Conservation (phyloP, 192 early-diverging fungal genomes). For the Chytriomyces sp. region DNA sequence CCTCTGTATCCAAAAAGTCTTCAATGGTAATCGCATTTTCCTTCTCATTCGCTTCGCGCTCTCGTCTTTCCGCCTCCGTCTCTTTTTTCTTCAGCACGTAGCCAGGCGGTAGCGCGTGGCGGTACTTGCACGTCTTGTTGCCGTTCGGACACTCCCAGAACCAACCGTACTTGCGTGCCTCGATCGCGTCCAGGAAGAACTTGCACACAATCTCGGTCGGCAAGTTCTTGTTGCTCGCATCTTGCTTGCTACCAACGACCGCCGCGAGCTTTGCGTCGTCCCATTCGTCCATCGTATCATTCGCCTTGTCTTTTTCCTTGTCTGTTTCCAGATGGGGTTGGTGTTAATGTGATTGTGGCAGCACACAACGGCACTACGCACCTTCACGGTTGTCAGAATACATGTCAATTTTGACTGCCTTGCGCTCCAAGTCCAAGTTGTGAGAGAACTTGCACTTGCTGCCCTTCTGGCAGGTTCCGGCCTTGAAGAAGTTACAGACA, state of each 20-base stretch:
- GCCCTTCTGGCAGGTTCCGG: slow-evolving; percentile 88
- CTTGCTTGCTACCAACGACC: slow-evolving; percentile 82
- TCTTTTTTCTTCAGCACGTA: slow-evolving; percentile 93
- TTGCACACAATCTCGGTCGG: slow-evolving; percentile 99
- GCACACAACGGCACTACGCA: too few relatives aligned
- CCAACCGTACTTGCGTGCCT: slow-evolving; percentile 95
- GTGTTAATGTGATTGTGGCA: neutral
- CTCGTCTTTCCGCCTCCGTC: slow-evolving; percentile 71
- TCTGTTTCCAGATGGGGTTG: neutral
- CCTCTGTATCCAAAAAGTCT: slow-evolving; percentile 96
- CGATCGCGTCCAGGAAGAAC: slow-evolving; percentile 95
- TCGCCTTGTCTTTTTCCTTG: slow-evolving; percentile 32
- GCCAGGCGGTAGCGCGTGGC: slow-evolving; percentile 94
- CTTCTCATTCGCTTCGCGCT: slow-evolving; percentile 67
- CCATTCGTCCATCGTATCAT: slow-evolving; percentile 95
- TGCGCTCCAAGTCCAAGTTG: slow-evolving; percentile 86
- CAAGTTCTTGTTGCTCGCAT: slow-evolving; percentile 68
- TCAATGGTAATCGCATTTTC: slow-evolving; percentile 89
- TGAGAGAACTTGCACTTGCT: slow-evolving; percentile 98
- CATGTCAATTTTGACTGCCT: slow-evolving; percentile 87
- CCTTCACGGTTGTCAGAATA: slow-evolving; percentile 84
- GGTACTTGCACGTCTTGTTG: slow-evolving; percentile 89
- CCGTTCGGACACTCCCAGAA: slow-evolving; percentile 99
- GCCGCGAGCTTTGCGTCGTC: slow-evolving; percentile 88
- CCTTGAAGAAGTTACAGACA: slow-evolving; percentile 90